phyloP scores from a whole-genome alignment of 106 monocot genomes.

The Allium sativum region DNA sequence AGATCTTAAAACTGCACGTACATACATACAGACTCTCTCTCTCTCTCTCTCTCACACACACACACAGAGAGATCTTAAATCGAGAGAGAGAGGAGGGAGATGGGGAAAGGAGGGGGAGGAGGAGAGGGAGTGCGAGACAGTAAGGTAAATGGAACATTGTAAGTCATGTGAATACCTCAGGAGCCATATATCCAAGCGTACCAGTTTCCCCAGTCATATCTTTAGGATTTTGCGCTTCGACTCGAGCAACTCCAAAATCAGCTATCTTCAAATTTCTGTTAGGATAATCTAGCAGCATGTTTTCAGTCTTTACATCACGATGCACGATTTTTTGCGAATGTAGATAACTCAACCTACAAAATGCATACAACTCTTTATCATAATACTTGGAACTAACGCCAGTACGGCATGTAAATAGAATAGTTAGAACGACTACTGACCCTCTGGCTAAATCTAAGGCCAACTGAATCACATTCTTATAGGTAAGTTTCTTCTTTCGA shows the following conservation, averaged over 20 bases:
- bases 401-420: not conserved
- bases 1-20: no score
- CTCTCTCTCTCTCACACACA: no score
- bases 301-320: slow-evolving; percentile 80
- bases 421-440: slow-evolving; percentile 15
- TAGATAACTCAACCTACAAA: slow-evolving; percentile 65
- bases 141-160: not conserved
- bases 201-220: slow-evolving; percentile 99
- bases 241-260: slow-evolving; percentile 94
- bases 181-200: slow-evolving; percentile 94
- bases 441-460: slow-evolving; percentile 70
- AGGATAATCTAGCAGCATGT: slow-evolving; percentile 48
- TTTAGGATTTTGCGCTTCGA: slow-evolving; percentile 70
- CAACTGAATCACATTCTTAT: slow-evolving; percentile 48
- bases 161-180: slow-evolving; percentile 37
- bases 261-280: slow-evolving; percentile 75
- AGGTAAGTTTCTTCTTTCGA: slow-evolving; percentile 41
- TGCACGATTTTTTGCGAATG: slow-evolving; percentile 79
- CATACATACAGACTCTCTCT: not conserved
- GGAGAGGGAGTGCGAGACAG: no score
- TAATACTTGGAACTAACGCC: not conserved
- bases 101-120: no score
- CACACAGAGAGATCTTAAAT: no score
- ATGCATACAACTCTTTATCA: slow-evolving; percentile 3
- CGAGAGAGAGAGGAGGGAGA: no score